Evolutionary conservation across 2,329 filamentous ascomycete genomes (phyloP).

Genomic region (Mollisiaceae sp.): DNA sequence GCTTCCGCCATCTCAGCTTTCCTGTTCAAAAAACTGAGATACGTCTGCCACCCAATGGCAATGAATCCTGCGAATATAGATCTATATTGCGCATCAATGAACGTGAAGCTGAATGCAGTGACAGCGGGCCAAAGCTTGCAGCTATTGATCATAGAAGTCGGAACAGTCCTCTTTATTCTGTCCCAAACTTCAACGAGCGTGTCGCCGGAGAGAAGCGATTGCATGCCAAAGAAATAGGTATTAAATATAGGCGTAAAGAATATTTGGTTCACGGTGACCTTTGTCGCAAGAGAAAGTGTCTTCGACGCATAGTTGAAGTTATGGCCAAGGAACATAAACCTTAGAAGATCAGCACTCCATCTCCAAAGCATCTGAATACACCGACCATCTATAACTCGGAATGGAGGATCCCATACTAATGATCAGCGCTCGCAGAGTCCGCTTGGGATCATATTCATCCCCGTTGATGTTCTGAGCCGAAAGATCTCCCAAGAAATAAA

Average conservation of each 20-base stretch:
- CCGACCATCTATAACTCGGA: constrained; percentile 82
- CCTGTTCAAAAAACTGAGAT: constrained; percentile 81
- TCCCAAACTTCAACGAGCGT: constrained; percentile 66
- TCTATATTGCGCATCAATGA: constrained; percentile 77
- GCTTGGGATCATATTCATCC: constrained; percentile 67
- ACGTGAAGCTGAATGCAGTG: constrained; percentile 86
- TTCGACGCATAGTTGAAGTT: constrained; percentile 85
- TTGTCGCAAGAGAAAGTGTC: constrained; percentile 71
- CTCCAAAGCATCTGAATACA: not conserved
- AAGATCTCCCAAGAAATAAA: constrained; percentile 80
- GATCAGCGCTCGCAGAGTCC: constrained; percentile 72
- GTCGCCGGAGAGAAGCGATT: constrained; percentile 76
- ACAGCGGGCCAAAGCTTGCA: constrained; percentile 89
- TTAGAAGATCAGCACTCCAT: constrained; percentile 40
- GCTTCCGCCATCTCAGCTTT: constrained; percentile 64
- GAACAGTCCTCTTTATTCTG: constrained; percentile 76
- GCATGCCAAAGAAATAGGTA: constrained; percentile 81
- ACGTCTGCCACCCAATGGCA: constrained; percentile 91
- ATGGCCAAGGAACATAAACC: constrained; percentile 79
- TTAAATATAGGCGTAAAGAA: constrained; percentile 85
- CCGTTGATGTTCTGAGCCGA: constrained; percentile 73
- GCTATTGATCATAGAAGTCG: constrained; percentile 76
- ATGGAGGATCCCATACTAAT: constrained; percentile 78
- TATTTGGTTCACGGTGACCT: constrained; percentile 80
- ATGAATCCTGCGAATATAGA: constrained; percentile 80